Evolutionary conservation across 2,329 filamentous ascomycete genomes (phyloP), one percentile per base, ranked within the genome.

Genomic region (Colletotrichum sp.): DNA sequence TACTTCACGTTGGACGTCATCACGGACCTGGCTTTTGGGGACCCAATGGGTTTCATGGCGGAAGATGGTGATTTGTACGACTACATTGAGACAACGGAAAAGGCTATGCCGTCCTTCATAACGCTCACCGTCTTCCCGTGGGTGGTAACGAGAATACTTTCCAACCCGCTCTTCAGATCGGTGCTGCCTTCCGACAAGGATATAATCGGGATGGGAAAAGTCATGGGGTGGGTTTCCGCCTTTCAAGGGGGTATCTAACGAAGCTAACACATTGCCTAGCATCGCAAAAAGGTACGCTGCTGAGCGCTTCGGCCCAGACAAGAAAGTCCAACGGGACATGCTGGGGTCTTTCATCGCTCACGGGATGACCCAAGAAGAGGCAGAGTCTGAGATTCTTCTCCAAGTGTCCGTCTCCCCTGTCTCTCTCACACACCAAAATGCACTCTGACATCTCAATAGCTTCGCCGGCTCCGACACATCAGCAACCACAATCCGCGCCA

Each of bases 401-500:
- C 83, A 86, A 74, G 84, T 86, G 78, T 82, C 78, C 28, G 78
- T 43, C 36, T 60, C 16, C 7, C 12, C 10, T 32, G 9, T 13
- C 13, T 2, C 16, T 36, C 61, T 10, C 57, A 26, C 8, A 14
- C 14, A 26, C 13, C 18, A 7, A 12, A 28, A 16, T 55, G 48
- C n/a, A 48, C 77, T 81, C 26, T 67, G 63, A 43, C 61, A 60
- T 3, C 26, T 77, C 32, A n/a, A 68, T 61, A 86, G 86, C 55
- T 83, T 90, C 7, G 90, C 90, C 6, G 91, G 91, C 6, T 90
- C 89, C 1, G 91, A 92, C 75, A 92, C 90, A 7, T 91, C 90
- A 0, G 89, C 91, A 1, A 90, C 89, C 1, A 87, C 87, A 3
- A 86, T 93, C 12, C 87, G 91, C 4, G 84, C 87, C 48, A 90